Conservation (phyloP, 192 early-diverging fungal genomes). For the Rhizophagus clarus region DNA sequence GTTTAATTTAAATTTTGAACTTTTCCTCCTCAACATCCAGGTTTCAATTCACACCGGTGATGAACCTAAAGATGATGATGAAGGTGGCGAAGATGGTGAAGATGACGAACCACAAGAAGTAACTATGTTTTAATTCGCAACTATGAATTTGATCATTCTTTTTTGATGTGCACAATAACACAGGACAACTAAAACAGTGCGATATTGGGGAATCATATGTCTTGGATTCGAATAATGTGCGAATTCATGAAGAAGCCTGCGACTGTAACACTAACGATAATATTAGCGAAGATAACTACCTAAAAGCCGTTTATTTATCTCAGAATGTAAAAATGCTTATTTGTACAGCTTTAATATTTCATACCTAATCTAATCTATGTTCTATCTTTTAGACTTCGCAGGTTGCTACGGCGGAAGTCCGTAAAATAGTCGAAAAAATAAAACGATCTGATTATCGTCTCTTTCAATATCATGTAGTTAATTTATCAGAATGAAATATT, state of each 20-base stretch:
- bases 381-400: conserved; percentile 19
- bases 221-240: neutral
- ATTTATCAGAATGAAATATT: conserved; percentile 24
- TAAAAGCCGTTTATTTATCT: conserved; percentile 2
- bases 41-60: neutral
- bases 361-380: neutral
- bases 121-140: neutral
- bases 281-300: conserved; percentile 10
- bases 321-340: neutral
- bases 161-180: neutral
- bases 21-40: neutral
- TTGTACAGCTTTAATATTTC: neutral
- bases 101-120: neutral
- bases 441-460: neutral
- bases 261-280: too few species aligned
- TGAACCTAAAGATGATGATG: too few species aligned
- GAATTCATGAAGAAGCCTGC: neutral
- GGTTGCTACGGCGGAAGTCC: neutral
- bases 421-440: conserved; percentile 23
- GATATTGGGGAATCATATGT: neutral
- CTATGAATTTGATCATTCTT: neutral
- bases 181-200: neutral
- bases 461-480: conserved; percentile 1
- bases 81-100: too few species aligned
- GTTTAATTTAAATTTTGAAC: neutral